Conservation (phyloP, 1,284 basidiomycete genomes). For the Melampsora americana region DNA sequence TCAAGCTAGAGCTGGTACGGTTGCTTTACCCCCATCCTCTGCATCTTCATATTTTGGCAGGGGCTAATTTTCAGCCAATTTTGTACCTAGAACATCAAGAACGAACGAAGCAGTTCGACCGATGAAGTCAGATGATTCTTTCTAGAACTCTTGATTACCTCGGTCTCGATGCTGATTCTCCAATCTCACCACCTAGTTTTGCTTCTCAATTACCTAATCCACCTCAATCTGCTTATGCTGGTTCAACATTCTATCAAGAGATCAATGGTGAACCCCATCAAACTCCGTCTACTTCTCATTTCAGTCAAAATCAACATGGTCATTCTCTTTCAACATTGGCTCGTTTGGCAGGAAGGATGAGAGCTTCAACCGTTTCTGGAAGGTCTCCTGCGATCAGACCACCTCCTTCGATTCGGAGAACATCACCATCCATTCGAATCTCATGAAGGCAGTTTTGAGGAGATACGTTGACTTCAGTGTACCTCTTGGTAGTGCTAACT, state of each 20-base stretch:
- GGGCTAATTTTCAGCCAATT: slow-evolving; percentile 35
- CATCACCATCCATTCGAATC: slow-evolving; percentile 10
- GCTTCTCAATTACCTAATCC: neutral
- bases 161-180: too few species aligned
- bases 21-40: too few species aligned
- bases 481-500: slow-evolving; percentile 35
- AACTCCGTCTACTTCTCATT: neutral
- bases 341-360: slow-evolving; percentile 16
- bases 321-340: slow-evolving; percentile 14
- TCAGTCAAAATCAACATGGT: too few species aligned
- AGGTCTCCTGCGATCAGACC: neutral
- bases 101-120: slow-evolving; percentile 44
- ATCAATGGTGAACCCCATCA: slow-evolving; percentile 3
- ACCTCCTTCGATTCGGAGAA: neutral
- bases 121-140: too few species aligned
- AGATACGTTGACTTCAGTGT: slow-evolving; percentile 19
- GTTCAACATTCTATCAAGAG: slow-evolving; percentile 22
- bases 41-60: slow-evolving; percentile 41
- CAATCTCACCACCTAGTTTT: slow-evolving; percentile 20
- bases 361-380: slow-evolving; percentile 36
- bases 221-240: slow-evolving; percentile 26
- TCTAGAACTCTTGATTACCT: too few species aligned
- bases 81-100: slow-evolving; percentile 24
- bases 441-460: too few species aligned
- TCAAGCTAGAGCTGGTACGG: too few species aligned